phyloP scores from a whole-genome alignment of 2,329 filamentous ascomycete genomes.

The Hypoxylon sp. region DNA sequence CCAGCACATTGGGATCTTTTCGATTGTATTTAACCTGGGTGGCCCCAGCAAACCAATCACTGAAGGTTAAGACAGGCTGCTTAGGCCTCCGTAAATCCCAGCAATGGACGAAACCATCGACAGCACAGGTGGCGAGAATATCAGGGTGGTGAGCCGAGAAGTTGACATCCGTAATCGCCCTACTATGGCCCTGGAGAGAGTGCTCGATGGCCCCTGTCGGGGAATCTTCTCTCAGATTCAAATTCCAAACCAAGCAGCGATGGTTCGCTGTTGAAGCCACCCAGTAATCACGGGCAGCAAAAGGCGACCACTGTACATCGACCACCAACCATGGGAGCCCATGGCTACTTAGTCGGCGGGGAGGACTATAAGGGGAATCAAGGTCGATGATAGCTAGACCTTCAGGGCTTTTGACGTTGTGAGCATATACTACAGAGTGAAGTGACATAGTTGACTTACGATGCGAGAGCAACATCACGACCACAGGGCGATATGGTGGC shows the following conservation, averaged over 20 bases:
- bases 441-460: conserved; percentile 62
- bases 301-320: conserved; percentile 97
- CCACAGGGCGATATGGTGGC: conserved; percentile 94
- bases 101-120: conserved; percentile 92
- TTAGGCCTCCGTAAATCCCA: conserved; percentile 87
- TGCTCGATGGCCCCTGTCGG: conserved; percentile 81
- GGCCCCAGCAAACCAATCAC: conserved; percentile 93
- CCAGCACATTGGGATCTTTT: conserved; percentile 86
- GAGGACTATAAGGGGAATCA: conserved; percentile 88
- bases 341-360: conserved; percentile 84
- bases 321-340: conserved; percentile 94
- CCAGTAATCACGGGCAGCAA: conserved; percentile 91
- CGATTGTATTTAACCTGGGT: conserved; percentile 97
- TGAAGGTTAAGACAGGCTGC: conserved; percentile 83
- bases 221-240: conserved; percentile 83
- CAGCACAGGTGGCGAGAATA: conserved; percentile 88
- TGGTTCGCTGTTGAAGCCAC: conserved; percentile 95
- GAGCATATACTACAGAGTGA: conserved; percentile 26
- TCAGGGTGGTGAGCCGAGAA: conserved; percentile 95
- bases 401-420: conserved; percentile 70
- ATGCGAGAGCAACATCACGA: conserved; percentile 90
- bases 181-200: conserved; percentile 85
- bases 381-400: conserved; percentile 93
- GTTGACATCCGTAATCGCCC: conserved; percentile 96
- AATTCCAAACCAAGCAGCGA: conserved; percentile 93